phyloP scores from a whole-genome alignment of 1,139 yeast species.

The Entelexis sorbosivorans region DNA sequence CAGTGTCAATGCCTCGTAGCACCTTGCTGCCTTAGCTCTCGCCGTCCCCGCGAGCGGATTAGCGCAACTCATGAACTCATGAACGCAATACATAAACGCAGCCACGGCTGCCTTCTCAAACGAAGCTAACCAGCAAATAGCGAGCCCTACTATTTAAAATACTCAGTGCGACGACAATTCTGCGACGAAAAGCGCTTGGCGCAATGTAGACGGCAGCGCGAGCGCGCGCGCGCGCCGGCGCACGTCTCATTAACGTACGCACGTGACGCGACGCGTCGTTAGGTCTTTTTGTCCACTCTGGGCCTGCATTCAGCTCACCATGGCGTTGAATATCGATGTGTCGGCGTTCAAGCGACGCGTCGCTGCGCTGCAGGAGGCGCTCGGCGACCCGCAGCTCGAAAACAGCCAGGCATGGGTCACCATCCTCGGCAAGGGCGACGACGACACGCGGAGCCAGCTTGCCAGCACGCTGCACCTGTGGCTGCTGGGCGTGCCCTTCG shows the following conservation, averaged over 20 bases:
- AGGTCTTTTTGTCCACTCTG: not conserved
- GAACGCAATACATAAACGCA: too few relatives aligned
- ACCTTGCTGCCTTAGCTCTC: too few relatives aligned
- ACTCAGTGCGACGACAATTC: too few relatives aligned
- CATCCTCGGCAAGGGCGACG: conserved; percentile 73
- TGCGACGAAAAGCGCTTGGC: too few relatives aligned
- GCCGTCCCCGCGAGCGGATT: too few relatives aligned
- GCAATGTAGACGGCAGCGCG: too few relatives aligned
- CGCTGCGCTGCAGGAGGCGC: conserved; percentile 34
- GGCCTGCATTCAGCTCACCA: conserved; percentile 3
- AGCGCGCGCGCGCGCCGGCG: not conserved
- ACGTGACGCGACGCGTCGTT: conserved; percentile 1
- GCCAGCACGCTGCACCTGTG: conserved; percentile 83
- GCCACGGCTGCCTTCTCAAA: too few relatives aligned
- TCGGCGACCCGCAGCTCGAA: conserved; percentile 24
- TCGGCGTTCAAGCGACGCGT: conserved; percentile 38
- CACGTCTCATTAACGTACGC: not conserved
- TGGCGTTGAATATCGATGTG: conserved; percentile 34
- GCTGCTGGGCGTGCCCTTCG: conserved; percentile 91
- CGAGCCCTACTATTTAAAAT: too few relatives aligned
- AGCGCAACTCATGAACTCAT: too few relatives aligned
- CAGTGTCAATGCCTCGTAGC: too few relatives aligned
- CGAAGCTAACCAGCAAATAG: too few relatives aligned
- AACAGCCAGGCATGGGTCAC: conserved; percentile 41
- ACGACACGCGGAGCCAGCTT: conserved; percentile 81